phyloP scores from a whole-genome alignment of 371 early-diverging fungal genomes.

The Mortierella sp. region DNA sequence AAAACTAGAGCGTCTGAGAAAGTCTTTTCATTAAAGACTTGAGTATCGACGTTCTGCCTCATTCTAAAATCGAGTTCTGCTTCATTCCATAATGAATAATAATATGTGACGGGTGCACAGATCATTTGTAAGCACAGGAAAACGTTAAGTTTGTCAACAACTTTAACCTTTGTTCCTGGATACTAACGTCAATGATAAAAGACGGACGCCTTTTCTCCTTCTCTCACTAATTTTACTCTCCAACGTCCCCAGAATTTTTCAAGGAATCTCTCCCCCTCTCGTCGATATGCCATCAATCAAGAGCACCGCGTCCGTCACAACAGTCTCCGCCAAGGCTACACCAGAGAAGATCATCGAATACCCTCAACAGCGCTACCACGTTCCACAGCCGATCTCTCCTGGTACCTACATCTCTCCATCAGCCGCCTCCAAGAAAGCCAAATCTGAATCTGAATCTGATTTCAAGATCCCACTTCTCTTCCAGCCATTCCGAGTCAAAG shows the following conservation, averaged over 20 bases:
- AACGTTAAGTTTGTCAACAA: no score
- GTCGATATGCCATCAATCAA: constrained; percentile 4
- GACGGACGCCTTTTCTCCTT: background rate
- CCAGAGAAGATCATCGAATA: constrained; percentile 9
- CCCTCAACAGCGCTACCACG: constrained; percentile 16
- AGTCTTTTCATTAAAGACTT: no score
- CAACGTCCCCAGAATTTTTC: background rate
- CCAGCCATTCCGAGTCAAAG: constrained; percentile 70
- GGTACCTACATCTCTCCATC: constrained; percentile 17
- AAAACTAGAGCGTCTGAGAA: no score
- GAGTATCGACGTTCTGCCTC: no score
- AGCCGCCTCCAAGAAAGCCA: background rate
- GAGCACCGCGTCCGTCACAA: background rate
- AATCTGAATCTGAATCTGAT: constrained; percentile 3
- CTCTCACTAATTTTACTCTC: no score
- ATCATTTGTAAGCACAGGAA: no score
- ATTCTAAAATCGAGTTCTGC: no score
- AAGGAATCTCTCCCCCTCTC: background rate
- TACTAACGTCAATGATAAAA: no score
- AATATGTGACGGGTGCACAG: no score
- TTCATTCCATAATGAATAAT: no score
- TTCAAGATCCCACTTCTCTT: constrained; percentile 60
- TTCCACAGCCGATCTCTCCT: constrained; percentile 16
- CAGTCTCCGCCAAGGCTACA: constrained; percentile 4
- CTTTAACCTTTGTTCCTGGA: no score